Conservation (phyloP, 1,284 basidiomycete species). For the Ganoderma resinaceum region DNA sequence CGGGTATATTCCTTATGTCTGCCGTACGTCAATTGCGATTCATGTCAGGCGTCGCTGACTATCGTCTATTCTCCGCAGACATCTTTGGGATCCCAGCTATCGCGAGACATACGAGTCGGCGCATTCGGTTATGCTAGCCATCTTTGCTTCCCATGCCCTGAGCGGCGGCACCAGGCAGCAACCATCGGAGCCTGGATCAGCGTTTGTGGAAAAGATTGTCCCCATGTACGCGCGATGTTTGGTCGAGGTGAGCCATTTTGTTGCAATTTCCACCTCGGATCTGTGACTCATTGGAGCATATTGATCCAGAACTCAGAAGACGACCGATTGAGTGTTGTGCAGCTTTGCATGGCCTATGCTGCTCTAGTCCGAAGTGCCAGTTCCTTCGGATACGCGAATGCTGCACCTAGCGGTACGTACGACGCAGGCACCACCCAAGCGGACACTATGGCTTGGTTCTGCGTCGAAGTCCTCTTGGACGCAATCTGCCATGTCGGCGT, state of each 20-base stretch:
- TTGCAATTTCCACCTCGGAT: neutral
- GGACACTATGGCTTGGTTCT: conserved; percentile 64
- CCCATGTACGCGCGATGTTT: conserved; percentile 73
- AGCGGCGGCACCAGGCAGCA: conserved; percentile 35
- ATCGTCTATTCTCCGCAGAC: conserved; percentile 43
- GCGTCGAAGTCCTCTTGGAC: conserved; percentile 59
- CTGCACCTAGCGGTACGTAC: neutral
- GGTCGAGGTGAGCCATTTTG: conserved; percentile 57
- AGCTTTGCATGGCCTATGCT: conserved; percentile 71
- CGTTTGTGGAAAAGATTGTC: conserved; percentile 60
- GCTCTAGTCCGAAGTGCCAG: conserved; percentile 67
- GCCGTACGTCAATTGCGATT: conserved; percentile 52
- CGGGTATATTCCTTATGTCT: conserved; percentile 64
- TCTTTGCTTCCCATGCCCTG: conserved; percentile 67
- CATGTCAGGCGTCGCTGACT: conserved; percentile 9
- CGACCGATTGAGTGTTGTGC: conserved; percentile 60
- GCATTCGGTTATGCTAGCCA: conserved; percentile 75
- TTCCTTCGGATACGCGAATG: conserved; percentile 31
- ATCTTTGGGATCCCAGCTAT: conserved; percentile 60
- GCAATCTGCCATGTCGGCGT: conserved; percentile 41
- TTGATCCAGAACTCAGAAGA: conserved; percentile 66
- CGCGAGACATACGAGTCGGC: conserved; percentile 78
- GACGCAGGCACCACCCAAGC: conserved; percentile 16
- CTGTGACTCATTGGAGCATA: neutral
- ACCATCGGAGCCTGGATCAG: conserved; percentile 9